Base-by-base conservation (phyloP, 2,329 filamentous ascomycete species). In the Incumbomyces delicatus region DNA sequence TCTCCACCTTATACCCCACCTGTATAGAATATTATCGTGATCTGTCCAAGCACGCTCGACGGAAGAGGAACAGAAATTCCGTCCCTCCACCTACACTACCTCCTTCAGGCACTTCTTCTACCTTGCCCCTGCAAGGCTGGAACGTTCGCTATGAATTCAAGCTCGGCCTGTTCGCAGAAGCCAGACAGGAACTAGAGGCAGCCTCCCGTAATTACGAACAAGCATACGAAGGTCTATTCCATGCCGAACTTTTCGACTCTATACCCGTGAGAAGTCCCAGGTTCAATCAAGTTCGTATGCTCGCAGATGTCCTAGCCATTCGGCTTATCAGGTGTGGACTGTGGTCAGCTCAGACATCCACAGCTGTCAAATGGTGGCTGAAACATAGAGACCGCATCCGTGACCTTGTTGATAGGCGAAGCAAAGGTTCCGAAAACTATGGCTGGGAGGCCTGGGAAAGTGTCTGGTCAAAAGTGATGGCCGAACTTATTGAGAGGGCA, bases 111-210 rank as follows among this genome's bases (percentile, higher is more conserved):
- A 94, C 87, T 1, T 94, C 88, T 1, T 85, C 92, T 58, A 87
- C 85, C 0, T 67, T 95, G n/a, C 85, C 88, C 1, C 71, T 83
- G 8, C 81, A 87, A 35, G 89, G 87, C 2, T 98, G 90, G 92
- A 88, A 87, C 59, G 83, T 94, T 44, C 82, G 90, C 13, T 95
- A 95, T 64, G 90, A 98, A 60, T 88, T 94, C 69, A 98, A 98
- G 63, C 75, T 89, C 14, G 90, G 83, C 6, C 73, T 95, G 0
- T 86, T 96, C 60, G 87, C 89, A 22, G 90, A 96, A 60, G 95
- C 94, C 55, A 79, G 92, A 7, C 86, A 94, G 60, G 92, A 96
- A 62, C 86, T 90, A 75, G 90, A 95, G 60, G 81, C 80, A 17
- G 88, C 92, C 1, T 74, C 87, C 58, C 79, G 88, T 36, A 88